phyloP scores from a whole-genome alignment of 2,329 filamentous ascomycete genomes.

The Byssoonygena ceratinophila region DNA sequence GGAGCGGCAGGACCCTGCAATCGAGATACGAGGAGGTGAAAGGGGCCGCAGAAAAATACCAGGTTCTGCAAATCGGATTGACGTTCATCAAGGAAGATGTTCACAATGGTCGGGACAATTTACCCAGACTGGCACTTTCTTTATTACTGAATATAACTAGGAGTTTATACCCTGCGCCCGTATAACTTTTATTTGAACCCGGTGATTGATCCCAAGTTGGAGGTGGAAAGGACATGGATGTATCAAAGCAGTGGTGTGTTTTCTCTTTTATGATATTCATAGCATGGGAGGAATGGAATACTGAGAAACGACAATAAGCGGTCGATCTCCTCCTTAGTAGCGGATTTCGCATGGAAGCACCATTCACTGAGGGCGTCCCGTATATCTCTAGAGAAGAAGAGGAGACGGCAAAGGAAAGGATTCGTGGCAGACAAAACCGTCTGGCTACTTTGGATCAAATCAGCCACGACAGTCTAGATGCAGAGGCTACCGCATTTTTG shows the following conservation, averaged over 20 bases:
- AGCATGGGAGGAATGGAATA: neutral
- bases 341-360: slow-evolving; percentile 48
- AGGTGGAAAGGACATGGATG: slow-evolving; percentile 50
- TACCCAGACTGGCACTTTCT: neutral
- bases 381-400: slow-evolving; percentile 55
- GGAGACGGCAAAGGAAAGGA: slow-evolving; percentile 36
- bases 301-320: slow-evolving; percentile 31
- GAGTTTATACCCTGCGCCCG: slow-evolving; percentile 48
- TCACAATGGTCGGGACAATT: slow-evolving; percentile 34
- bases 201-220: slow-evolving; percentile 42
- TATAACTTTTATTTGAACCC: slow-evolving; percentile 57
- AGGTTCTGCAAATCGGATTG: slow-evolving; percentile 56
- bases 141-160: slow-evolving; percentile 22
- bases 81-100: slow-evolving; percentile 52
- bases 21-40: slow-evolving; percentile 52
- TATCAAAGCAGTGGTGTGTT: slow-evolving; percentile 45
- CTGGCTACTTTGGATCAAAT: slow-evolving; percentile 32
- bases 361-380: slow-evolving; percentile 48
- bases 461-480: slow-evolving; percentile 43
- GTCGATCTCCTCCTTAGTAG: slow-evolving; percentile 51
- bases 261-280: neutral
- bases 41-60: slow-evolving; percentile 50
- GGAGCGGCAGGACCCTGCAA: slow-evolving; percentile 43
- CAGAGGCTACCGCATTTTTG: slow-evolving; percentile 44
- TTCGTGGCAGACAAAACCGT: slow-evolving; percentile 34